Conservation (phyloP, 208 protist species). For the Kentomonas sorsogonicus region DNA sequence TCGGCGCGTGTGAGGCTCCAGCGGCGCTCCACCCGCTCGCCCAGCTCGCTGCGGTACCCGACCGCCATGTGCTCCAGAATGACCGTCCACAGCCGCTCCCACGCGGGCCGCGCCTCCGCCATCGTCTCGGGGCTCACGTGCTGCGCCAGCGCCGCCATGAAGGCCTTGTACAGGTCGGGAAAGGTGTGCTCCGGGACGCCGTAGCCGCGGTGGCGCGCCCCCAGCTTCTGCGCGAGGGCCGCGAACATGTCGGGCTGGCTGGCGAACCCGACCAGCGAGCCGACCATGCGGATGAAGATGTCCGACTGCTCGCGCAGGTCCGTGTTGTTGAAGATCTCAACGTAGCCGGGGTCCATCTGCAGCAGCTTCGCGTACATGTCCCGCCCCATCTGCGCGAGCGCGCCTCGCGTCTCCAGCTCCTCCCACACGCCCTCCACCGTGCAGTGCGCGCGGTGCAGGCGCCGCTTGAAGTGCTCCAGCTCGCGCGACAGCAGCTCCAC, state of each 20-base stretch:
- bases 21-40: constrained; percentile 37
- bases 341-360: constrained; percentile 29
- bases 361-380: constrained; percentile 60
- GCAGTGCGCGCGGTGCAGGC: constrained; percentile 44
- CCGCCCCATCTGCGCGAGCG: constrained; percentile 45
- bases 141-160: constrained; percentile 59
- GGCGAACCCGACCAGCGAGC: constrained; percentile 59
- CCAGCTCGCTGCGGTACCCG: constrained; percentile 35
- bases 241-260: constrained; percentile 59
- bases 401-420: constrained; percentile 44
- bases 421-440: constrained; percentile 64
- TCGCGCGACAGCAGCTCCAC: constrained; percentile 50
- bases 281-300: constrained; percentile 51
- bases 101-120: constrained; percentile 36
- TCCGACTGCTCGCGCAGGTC: constrained; percentile 55
- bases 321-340: constrained; percentile 58
- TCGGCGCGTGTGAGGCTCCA: constrained; percentile 30
- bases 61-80: constrained; percentile 43
- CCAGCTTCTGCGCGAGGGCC: constrained; percentile 30
- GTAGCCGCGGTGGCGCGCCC: constrained; percentile 55
- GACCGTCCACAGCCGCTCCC: constrained; percentile 50
- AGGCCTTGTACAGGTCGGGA: constrained; percentile 37
- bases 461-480: constrained; percentile 48
- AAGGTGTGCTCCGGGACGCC: constrained; percentile 43
- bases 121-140: constrained; percentile 54